Base-by-base conservation (phyloP, 352 stramenopile species). In the Phytophthora rubi region DNA sequence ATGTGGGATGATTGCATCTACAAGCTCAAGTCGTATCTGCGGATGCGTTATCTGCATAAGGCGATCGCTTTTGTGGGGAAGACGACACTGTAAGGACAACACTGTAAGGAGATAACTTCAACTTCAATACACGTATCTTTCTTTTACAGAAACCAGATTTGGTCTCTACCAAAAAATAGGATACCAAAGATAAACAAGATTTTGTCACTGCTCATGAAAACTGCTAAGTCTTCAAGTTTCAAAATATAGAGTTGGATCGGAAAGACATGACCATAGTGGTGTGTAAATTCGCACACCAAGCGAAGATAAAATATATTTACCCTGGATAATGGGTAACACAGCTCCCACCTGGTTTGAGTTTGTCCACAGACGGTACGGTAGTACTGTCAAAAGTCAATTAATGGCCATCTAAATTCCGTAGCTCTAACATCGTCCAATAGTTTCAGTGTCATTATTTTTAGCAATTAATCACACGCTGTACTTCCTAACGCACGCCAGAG, bases 271-370 rank as follows among this genome's bases (percentile, higher is more conserved):
- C 39, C 39, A 47, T 47, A 47, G 39, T 47, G 39, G 5, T 47
- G 39, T 47, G 39, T 47, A 7, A n/a, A 9, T 47, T 47, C 39
- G 39, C 12, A 47, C 39, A 47, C 39, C 15, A 47, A 47, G 39
- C 39, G 39, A 47, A 47, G 39, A 47, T 47, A 47, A 47, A 47
- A 47, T 47, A 47, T 6, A 47, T 47, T 47, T 47, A 47, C 39
- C 39, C 39, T 47, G 15, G 39, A 6, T 47, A 47, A 47, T 47
- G 39, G 39, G 39, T 47, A 47, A 47, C 15, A 47, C 3, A 7
- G 3, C 13, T 6, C 12, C 39, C 39, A 47, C 15, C 1, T 47
- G 13, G n/a, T 47, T 7, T 47, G 4, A 47, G 1, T 3, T 47
- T 12, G 15, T 47, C 39, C 26, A 30, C 26, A 47, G 39, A 0